Evolutionary conservation across 345 rosid species (phyloP), one percentile per base, ranked within the genome.

Genomic region (Acer negundo): DNA sequence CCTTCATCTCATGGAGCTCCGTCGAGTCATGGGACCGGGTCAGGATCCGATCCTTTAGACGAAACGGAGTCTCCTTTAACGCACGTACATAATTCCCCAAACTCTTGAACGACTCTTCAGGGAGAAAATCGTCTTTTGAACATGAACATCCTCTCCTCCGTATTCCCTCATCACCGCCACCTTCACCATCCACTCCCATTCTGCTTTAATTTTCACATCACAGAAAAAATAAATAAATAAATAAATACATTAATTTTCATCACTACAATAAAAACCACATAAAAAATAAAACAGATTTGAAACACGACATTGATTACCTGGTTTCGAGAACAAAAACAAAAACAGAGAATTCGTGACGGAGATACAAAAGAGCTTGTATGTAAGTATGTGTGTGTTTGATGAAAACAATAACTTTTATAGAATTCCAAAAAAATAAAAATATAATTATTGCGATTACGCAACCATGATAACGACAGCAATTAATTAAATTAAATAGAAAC

Each of bases 91-190:
- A 95, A 79, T 86, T 93, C 8, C 84, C 86, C 73, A 85, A 79
- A 84, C 84, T 92, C 84, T 83, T 47, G 79, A 95, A 93, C 69
- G 98, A 95, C 75, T 93, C 96, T 20, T 91, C 99, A 0, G 98
- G 98, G 12, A 95, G 83, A 82, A 95, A 95, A 82, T 93, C 97
- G 13, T 80, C 79, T 67, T 89, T 92, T 0, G 90, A 66, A 85
- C 98, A 95, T 6, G 89, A 87, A 73, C 98, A 95, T 0, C 86
- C 87, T 85, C 97, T 78, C 84, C 87, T 79, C 58, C 92, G 85
- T 2, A 84, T 67, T 20, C 87, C 87, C 23, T 44, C 89, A 35
- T 35, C 4, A 31, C 4, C 35, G 5, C 3, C 7, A 73, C 86
- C 38, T 67, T 20, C 85, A 0, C 78, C 79, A 0, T 40, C 80